These are phyloP conservation scores for Citrus hindsii DNA, from an alignment of 345 rosid species.

Conservation along the genomic window DNA sequence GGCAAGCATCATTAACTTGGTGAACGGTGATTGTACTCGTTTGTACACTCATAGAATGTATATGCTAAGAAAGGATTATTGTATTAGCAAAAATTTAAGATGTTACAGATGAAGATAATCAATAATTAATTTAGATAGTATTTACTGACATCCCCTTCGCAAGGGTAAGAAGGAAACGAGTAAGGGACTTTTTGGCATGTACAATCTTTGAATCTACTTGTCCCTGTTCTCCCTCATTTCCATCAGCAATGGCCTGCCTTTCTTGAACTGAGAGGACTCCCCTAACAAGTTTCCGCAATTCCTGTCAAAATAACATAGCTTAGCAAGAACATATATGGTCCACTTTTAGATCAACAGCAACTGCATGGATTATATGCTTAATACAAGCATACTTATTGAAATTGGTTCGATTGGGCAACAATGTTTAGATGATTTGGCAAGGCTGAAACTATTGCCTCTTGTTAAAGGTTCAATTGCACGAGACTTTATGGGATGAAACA, in stretches of 20 bases:
- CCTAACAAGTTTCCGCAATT: slow-evolving; percentile 73
- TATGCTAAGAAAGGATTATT: background rate
- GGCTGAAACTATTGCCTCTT: background rate
- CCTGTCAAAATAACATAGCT: slow-evolving; percentile 34
- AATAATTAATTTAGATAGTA: background rate
- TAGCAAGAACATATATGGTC: background rate
- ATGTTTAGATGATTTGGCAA: background rate
- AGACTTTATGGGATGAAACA: background rate
- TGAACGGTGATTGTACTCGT: background rate
- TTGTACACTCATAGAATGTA: background rate
- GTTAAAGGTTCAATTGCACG: background rate
- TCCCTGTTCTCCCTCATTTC: slow-evolving; percentile 28
- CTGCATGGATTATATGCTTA: background rate
- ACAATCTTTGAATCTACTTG: slow-evolving; percentile 29
- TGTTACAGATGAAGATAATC: background rate
- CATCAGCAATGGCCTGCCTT: slow-evolving; percentile 26
- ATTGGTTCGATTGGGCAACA: background rate
- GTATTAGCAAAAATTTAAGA: background rate
- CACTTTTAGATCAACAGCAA: background rate
- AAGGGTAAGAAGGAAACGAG: slow-evolving; percentile 45
- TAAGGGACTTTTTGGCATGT: slow-evolving; percentile 53
- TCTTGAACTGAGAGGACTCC: slow-evolving; percentile 52
- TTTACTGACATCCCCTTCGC: slow-evolving; percentile 47
- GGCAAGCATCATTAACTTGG: too few species aligned
- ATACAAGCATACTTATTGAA: background rate